These are phyloP conservation scores for Phanerochaete sordida DNA, from an alignment of 768 basidiomycete species.

Conservation along the genomic window DNA sequence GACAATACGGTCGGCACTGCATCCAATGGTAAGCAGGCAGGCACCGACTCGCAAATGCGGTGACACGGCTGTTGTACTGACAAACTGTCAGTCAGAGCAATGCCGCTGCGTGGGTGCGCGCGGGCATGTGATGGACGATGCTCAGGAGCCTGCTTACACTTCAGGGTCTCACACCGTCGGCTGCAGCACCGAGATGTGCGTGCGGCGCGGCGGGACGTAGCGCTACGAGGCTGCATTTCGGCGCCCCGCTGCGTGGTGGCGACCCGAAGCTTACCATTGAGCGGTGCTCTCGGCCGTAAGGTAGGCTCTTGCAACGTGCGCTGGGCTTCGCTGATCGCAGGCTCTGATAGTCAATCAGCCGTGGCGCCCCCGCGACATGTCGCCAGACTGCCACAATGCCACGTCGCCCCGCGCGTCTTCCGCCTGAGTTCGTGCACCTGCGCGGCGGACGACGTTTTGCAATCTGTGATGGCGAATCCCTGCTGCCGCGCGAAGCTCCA, in stretches of 20 bases:
- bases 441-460: neutral
- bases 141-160: neutral
- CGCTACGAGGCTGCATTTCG: too few species aligned
- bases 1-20: neutral
- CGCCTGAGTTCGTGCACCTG: neutral
- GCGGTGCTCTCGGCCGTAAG: neutral
- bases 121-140: too few species aligned
- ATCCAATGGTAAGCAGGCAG: neutral
- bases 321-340: neutral
- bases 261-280: neutral
- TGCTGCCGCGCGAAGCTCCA: neutral
- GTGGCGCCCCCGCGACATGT: neutral
- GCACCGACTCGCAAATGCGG: neutral
- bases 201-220: too few species aligned
- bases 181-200: too few species aligned
- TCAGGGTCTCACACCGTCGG: too few species aligned
- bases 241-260: neutral
- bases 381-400: neutral
- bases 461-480: neutral
- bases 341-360: neutral
- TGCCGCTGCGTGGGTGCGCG: too few species aligned
- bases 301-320: neutral
- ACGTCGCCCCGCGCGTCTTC: neutral
- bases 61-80: neutral
- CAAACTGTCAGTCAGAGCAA: neutral